These are phyloP conservation scores for Kregervanrija delftensis DNA, from an alignment of 805 yeast genomes.

Conservation along the genomic window DNA sequence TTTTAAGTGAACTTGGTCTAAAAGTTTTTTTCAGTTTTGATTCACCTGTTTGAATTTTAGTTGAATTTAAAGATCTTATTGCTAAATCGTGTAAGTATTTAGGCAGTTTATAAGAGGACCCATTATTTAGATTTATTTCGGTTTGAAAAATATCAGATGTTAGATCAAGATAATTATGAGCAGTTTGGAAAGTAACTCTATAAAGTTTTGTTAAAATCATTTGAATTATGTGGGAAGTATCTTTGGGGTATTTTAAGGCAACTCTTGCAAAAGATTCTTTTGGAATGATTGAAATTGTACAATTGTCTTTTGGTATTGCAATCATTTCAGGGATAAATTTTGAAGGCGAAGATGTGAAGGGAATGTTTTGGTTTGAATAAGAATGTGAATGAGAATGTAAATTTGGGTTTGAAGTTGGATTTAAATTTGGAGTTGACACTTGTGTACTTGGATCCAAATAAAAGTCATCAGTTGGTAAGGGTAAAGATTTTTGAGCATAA, in stretches of 20 bases:
- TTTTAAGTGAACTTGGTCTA: too few species aligned
- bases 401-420: background rate
- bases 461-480: conserved; percentile 9
- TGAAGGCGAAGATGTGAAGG: too few species aligned
- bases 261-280: conserved; percentile 70
- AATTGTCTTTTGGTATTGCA: conserved; percentile 66
- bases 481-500: background rate
- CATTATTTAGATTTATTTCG: conserved; percentile 58
- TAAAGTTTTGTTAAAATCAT: conserved; percentile 82
- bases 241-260: conserved; percentile 70
- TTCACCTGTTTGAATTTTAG: too few species aligned
- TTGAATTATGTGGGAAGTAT: conserved; percentile 90
- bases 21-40: too few species aligned
- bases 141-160: conserved; percentile 76
- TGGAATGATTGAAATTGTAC: conserved; percentile 91
- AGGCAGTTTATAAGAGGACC: conserved; percentile 48
- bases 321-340: conserved; percentile 32
- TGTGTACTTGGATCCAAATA: conserved; percentile 5
- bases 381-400: background rate
- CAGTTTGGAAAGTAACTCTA: conserved; percentile 86
- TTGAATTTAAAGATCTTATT: background rate
- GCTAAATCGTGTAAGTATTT: conserved; percentile 45
- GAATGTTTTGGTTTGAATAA: too few species aligned
- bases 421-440: background rate
- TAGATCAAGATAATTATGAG: conserved; percentile 78